Percentiles rank a stretch among this genome's conserved stretches.
Evolutionary conservation across 2,329 filamentous ascomycete species (phyloP).

Genomic region (Diaporthe citrichinensis): DNA sequence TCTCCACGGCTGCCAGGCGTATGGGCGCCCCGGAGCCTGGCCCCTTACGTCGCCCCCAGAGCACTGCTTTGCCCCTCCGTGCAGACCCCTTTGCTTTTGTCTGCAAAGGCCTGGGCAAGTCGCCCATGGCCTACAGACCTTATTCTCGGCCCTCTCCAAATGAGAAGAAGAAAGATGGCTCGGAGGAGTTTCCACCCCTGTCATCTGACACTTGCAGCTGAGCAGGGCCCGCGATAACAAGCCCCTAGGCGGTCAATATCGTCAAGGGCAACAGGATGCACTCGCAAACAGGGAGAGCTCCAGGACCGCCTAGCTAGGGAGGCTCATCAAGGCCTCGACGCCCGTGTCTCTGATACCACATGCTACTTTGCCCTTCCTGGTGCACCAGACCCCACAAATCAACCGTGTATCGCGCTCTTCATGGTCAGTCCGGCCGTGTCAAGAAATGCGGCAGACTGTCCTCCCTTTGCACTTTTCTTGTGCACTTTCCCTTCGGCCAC

Average conservation of each 20-base stretch:
- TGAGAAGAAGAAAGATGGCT: slow-evolving; percentile 22
- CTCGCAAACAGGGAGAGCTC: slow-evolving; percentile 40
- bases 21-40: not conserved
- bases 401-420: slow-evolving; percentile 35
- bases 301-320: slow-evolving; percentile 35
- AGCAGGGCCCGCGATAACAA: slow-evolving; percentile 24
- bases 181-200: slow-evolving; percentile 28
- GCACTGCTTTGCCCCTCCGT: slow-evolving; percentile 24
- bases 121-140: not conserved
- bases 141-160: not conserved
- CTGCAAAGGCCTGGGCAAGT: slow-evolving; percentile 21
- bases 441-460: slow-evolving; percentile 41
- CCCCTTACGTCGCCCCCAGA: slow-evolving; percentile 23
- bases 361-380: slow-evolving; percentile 38
- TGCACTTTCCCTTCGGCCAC: slow-evolving; percentile 21
- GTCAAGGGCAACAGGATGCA: slow-evolving; percentile 8
- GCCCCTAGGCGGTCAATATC: slow-evolving; percentile 21
- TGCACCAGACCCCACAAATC: slow-evolving; percentile 39
- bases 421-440: slow-evolving; percentile 39
- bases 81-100: slow-evolving; percentile 36
- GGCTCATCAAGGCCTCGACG: slow-evolving; percentile 33
- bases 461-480: slow-evolving; percentile 36
- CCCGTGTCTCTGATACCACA: slow-evolving; percentile 39
- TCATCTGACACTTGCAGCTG: slow-evolving; percentile 34
- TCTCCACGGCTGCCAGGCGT: not conserved